Conservation (phyloP, 306 rosid species). For the Cicer arietinum region DNA sequence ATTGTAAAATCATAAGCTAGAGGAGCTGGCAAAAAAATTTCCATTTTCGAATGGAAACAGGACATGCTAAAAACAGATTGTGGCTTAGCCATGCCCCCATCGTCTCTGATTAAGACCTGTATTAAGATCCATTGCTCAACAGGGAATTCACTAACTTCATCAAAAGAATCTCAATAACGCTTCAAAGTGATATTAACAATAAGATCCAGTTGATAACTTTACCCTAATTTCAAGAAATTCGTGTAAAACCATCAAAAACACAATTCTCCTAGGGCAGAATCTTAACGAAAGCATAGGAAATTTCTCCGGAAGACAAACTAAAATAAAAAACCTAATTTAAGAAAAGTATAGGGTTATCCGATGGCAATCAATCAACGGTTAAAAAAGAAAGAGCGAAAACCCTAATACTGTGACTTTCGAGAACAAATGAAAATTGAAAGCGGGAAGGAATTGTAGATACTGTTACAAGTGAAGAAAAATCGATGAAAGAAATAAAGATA, state of each 20-base stretch:
- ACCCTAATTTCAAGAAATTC: slow-evolving; percentile 40
- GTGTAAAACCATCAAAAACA: not conserved
- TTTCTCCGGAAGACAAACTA: not conserved
- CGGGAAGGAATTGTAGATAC: not conserved
- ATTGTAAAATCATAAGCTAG: not conserved
- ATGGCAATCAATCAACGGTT: not conserved
- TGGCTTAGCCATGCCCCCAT: slow-evolving; percentile 1
- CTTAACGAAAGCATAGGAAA: not conserved
- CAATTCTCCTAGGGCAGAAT: not conserved
- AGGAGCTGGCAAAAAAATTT: not conserved
- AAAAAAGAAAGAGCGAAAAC: slow-evolving; percentile 32
- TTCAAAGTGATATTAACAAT: slow-evolving; percentile 16
- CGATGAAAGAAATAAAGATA: slow-evolving; percentile 28
- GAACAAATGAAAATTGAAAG: slow-evolving; percentile 11
- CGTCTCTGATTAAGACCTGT: slow-evolving; percentile 8
- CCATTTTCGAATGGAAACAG: not conserved
- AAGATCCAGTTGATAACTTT: slow-evolving; percentile 41
- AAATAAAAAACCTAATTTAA: not conserved
- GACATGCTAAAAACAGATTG: slow-evolving; percentile 19
- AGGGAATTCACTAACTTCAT: not conserved
- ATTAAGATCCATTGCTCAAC: not conserved
- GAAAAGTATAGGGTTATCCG: slow-evolving; percentile 5
- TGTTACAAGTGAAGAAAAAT: not conserved
- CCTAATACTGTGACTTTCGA: slow-evolving; percentile 31
- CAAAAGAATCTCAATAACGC: slow-evolving; percentile 16